Evolutionary conservation across 352 stramenopile genomes (phyloP).

Genomic region (Phytopythium boreale): DNA sequence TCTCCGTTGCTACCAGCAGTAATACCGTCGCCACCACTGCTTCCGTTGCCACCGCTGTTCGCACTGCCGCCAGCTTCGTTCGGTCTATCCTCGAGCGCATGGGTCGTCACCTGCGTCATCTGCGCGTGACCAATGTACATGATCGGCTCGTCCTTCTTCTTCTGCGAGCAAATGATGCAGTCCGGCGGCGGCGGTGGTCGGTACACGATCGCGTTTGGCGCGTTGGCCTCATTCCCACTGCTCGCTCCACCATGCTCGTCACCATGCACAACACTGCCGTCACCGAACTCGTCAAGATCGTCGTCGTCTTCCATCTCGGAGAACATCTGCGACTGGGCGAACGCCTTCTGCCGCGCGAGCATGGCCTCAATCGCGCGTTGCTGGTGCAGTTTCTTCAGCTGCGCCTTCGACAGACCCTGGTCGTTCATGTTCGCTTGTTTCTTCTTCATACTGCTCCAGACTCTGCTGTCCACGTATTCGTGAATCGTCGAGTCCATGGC

Average conservation of each 20-base stretch:
- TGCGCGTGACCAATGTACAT: conserved; percentile 87
- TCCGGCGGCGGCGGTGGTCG: conserved; percentile 60
- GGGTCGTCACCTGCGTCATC: conserved; percentile 56
- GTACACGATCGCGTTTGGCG: conserved; percentile 46
- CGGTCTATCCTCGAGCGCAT: conserved; percentile 45
- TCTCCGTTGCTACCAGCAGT: neutral
- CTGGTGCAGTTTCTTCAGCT: conserved; percentile 78
- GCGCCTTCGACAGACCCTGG: conserved; percentile 63
- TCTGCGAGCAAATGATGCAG: conserved; percentile 85
- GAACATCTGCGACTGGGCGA: conserved; percentile 67
- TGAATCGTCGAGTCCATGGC: conserved; percentile 47
- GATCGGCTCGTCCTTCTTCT: conserved; percentile 76
- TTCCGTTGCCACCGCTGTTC: neutral
- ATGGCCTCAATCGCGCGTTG: conserved; percentile 83
- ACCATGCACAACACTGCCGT: conserved; percentile 11
- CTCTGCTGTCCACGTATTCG: conserved; percentile 49
- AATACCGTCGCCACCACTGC: neutral
- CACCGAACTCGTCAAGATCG: conserved; percentile 39
- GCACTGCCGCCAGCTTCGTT: conserved; percentile 5
- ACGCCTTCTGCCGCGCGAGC: conserved; percentile 75
- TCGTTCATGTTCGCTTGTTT: conserved; percentile 41
- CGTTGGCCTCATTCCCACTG: conserved; percentile 12
- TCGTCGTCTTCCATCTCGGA: conserved; percentile 69
- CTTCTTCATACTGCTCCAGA: conserved; percentile 68
- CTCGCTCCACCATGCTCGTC: conserved; percentile 21